A percentile compares a stretch with the other conserved stretches of the same genome.
These are phyloP conservation scores for Euphorbia pulcherrima DNA, from an alignment of 345 rosid genomes.

Conservation along the genomic window DNA sequence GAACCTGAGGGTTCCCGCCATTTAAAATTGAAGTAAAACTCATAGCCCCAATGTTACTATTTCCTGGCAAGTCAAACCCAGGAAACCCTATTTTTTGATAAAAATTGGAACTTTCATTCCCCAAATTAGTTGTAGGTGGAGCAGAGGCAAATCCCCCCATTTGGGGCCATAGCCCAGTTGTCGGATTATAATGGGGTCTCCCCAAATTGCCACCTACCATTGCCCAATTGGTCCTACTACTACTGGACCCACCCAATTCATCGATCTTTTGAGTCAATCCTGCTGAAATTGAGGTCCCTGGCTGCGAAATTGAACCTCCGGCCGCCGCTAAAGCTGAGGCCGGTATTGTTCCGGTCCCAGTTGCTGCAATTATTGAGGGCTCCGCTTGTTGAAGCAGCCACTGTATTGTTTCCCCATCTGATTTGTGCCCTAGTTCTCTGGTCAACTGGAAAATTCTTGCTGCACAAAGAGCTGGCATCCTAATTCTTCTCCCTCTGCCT, in stretches of 20 bases:
- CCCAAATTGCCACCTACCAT: constrained; percentile 56
- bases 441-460: constrained; percentile 96
- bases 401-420: constrained; percentile 96
- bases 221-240: constrained; percentile 62
- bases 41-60: constrained; percentile 57
- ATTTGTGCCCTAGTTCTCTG: constrained; percentile 94
- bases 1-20: constrained; percentile 52
- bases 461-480: constrained; percentile 99
- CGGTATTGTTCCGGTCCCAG: constrained; percentile 92
- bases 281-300: constrained; percentile 51
- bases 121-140: constrained; percentile 47
- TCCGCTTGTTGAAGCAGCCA: constrained; percentile 95
- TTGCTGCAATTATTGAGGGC: constrained; percentile 85
- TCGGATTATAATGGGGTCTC: constrained; percentile 52
- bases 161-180: constrained; percentile 72
- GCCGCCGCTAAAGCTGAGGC: constrained; percentile 80
- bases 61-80: constrained; percentile 69
- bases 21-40: constrained; percentile 75
- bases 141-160: constrained; percentile 54
- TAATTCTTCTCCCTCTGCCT: constrained; percentile 85
- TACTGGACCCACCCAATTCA: constrained; percentile 55
- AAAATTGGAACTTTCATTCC: constrained; percentile 46
- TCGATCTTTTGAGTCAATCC: constrained; percentile 71
- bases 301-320: constrained; percentile 60
- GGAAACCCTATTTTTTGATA: constrained; percentile 65